Base-by-base conservation (phyloP, 2,329 filamentous ascomycete genomes). In the Aphanocladium album region DNA sequence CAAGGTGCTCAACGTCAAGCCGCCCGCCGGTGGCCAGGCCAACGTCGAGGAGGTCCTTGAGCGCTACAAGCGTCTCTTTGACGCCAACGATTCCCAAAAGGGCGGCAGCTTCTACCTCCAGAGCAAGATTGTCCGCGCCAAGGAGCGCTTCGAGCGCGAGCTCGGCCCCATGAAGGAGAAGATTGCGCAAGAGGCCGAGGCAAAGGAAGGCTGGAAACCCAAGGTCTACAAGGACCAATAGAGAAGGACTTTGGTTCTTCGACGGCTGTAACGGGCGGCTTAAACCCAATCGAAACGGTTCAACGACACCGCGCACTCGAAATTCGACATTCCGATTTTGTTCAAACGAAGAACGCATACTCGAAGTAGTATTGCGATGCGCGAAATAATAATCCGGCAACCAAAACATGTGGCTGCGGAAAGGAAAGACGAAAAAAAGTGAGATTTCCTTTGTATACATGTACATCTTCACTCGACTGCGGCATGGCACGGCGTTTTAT, bases 41-140 rank as follows among this genome's bases (percentile, higher is more conserved):
- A 89, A 93, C 72, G 79, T 93, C 73, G 90, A 93, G 68, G 83
- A 89, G 66, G 87, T 96, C 60, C 88, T 89, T 76, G 86, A 89
- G 67, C 84, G 92, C 58, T 99, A 98, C 82, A 98, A 98, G 84
- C 87, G 89, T 65, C 79, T 99, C 52, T 99, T 97, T 73, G 95
- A 99, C 76, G 80, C 85, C 68, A 99, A 99, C 78, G 90, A 99
- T 66, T 93, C 95, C 12, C 83, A 96, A 76, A 96, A 96, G 72
- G 95, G 95, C 39, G 95, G 95, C 57, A 97, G 92, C 70, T 99
- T 99, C 77, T 99, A 99, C 76, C 82, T 99, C 53, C 95, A 99
- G 78, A 98, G 93, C 82, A 99, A 99, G 79, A 86, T 99, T 60
- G 77, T 98, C 67, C 83, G 95, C 64, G 95, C 95, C 62, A 85